These are phyloP conservation scores for Neolecta irregularis DNA, from an alignment of 1,139 yeast genomes.

Conservation along the genomic window DNA sequence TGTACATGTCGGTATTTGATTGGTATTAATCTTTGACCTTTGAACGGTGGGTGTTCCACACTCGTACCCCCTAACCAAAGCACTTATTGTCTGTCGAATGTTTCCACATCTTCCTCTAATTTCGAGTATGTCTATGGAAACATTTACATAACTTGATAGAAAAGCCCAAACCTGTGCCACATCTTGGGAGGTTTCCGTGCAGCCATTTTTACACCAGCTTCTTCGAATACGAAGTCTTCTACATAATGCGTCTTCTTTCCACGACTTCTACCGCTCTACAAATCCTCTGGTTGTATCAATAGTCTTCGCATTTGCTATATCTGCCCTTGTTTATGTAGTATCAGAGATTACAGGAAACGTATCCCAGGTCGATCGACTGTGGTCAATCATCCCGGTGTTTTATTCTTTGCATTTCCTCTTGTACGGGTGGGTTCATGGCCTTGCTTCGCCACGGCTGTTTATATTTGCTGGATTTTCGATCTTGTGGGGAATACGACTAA, in stretches of 20 bases:
- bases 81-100: too few species aligned
- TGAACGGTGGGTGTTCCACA: too few species aligned
- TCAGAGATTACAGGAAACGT: conserved; percentile 9
- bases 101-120: too few species aligned
- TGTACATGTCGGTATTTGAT: too few species aligned
- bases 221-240: conserved; percentile 5
- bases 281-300: conserved; percentile 9
- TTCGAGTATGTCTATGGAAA: too few species aligned
- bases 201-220: conserved; percentile 7
- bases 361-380: conserved; percentile 16
- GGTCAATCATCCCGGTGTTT: conserved; percentile 16
- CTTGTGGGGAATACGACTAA: conserved; percentile 15
- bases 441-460: conserved; percentile 10
- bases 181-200: too few species aligned
- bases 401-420: conserved; percentile 12
- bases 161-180: too few species aligned
- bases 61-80: too few species aligned
- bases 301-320: conserved; percentile 7
- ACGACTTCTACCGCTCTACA: conserved; percentile 7
- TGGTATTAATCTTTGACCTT: too few species aligned
- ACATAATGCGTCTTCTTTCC: conserved; percentile 4
- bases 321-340: conserved; percentile 6
- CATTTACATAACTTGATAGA: too few species aligned
- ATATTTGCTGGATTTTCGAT: conserved; percentile 11
- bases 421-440: conserved; percentile 9